These are phyloP conservation scores for Cryptomeria japonica DNA, from an alignment of 75 land plant genomes.

Conservation along the genomic window DNA sequence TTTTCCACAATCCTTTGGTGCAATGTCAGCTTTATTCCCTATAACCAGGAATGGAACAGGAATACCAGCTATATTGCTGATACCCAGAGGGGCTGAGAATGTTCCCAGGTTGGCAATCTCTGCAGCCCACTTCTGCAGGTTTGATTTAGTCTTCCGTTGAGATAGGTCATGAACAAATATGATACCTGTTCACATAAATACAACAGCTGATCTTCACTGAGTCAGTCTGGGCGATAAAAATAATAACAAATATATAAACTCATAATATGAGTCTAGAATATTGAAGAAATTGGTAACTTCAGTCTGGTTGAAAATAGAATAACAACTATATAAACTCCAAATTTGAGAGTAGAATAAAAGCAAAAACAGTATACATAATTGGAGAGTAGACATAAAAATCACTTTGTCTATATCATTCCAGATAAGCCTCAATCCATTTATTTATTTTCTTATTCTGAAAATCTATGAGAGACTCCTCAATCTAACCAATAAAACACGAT, in stretches of 20 bases:
- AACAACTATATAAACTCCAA: background rate
- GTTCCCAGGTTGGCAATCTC: conserved; percentile 74
- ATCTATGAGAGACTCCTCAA: background rate
- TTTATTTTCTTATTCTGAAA: background rate
- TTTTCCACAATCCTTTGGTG: conserved; percentile 63
- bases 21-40: conserved; percentile 86
- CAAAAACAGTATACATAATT: background rate
- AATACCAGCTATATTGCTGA: conserved; percentile 69
- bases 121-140: conserved; percentile 80
- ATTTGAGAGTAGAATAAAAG: background rate
- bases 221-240: conserved; percentile 11
- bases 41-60: conserved; percentile 88
- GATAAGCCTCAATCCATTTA: background rate
- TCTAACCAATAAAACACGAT: background rate
- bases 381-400: background rate
- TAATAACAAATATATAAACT: conserved; percentile 1
- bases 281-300: background rate
- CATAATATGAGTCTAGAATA: background rate
- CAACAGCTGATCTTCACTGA: conserved; percentile 15
- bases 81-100: conserved; percentile 73
- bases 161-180: conserved; percentile 90
- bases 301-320: background rate
- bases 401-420: background rate
- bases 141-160: conserved; percentile 78
- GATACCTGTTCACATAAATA: conserved; percentile 49